Evolutionary conservation across 2,329 filamentous ascomycete species (phyloP).

Genomic region (Triangularia verruculosa): DNA sequence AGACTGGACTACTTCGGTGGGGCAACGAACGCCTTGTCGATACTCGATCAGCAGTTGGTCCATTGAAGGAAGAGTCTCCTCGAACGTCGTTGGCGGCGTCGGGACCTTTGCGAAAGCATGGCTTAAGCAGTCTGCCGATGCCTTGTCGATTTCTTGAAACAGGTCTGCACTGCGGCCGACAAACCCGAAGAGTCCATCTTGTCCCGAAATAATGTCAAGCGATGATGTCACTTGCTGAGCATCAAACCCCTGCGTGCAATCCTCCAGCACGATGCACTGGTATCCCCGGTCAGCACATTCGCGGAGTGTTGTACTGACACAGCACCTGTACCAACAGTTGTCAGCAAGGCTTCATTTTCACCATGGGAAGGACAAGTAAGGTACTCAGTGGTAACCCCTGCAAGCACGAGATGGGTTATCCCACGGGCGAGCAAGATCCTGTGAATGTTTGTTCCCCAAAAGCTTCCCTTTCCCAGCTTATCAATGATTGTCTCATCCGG

Average conservation of each 20-base stretch:
- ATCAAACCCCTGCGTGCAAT: conserved; percentile 50
- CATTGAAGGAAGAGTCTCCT: conserved; percentile 42
- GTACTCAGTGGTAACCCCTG: conserved; percentile 56
- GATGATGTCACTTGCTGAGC: conserved; percentile 43
- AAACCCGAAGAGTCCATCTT: conserved; percentile 52
- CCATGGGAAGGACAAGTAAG: conserved; percentile 15
- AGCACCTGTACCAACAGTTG: conserved; percentile 33
- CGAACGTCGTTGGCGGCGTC: conserved; percentile 28
- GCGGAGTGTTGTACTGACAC: conserved; percentile 53
- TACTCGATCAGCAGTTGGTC: conserved; percentile 43
- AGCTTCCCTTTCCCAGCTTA: conserved; percentile 58
- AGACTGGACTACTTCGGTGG: conserved; percentile 41
- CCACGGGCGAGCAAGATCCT: conserved; percentile 51
- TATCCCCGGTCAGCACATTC: conserved; percentile 61
- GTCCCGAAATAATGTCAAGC: conserved; percentile 49
- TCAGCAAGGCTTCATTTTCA: background rate
- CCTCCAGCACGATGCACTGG: conserved; percentile 52
- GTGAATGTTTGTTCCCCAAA: conserved; percentile 55
- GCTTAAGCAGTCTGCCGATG: background rate
- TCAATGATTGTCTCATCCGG: conserved; percentile 54
- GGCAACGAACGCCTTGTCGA: conserved; percentile 39
- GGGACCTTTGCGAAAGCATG: conserved; percentile 13
- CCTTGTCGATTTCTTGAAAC: conserved; percentile 25
- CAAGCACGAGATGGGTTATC: conserved; percentile 56
- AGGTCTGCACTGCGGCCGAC: conserved; percentile 42